Percentiles rank a stretch among this genome's conserved stretches.
Evolutionary conservation across 768 basidiomycete species (phyloP).

Genomic region (Russula vinacea): DNA sequence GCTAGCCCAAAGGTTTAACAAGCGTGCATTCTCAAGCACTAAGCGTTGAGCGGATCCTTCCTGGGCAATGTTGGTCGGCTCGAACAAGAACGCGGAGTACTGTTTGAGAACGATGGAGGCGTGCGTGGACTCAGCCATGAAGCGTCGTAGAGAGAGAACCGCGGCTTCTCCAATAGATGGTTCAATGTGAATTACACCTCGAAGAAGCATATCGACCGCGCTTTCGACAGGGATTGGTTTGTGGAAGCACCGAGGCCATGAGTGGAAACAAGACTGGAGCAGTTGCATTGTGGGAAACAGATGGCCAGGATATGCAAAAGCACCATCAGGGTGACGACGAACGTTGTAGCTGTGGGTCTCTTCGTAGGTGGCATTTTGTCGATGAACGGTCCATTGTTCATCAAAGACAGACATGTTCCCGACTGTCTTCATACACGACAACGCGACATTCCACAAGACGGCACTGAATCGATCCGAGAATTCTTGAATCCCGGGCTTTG

Average conservation of each 20-base stretch:
- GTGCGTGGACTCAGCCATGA: slow-evolving; percentile 59
- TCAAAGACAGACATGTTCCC: slow-evolving; percentile 82
- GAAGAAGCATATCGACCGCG: slow-evolving; percentile 73
- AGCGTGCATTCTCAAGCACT: slow-evolving; percentile 59
- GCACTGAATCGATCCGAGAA: slow-evolving; percentile 65
- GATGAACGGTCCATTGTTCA: slow-evolving; percentile 71
- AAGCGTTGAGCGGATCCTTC: slow-evolving; percentile 64
- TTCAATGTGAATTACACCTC: slow-evolving; percentile 83
- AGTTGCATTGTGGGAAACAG: slow-evolving; percentile 63
- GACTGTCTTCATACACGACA: slow-evolving; percentile 57
- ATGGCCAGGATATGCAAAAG: slow-evolving; percentile 63
- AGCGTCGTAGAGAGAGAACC: slow-evolving; percentile 61
- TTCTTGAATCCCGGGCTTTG: slow-evolving; percentile 66
- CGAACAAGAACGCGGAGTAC: slow-evolving; percentile 72
- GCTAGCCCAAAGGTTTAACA: slow-evolving; percentile 71
- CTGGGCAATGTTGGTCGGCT: slow-evolving; percentile 56
- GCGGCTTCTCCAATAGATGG: slow-evolving; percentile 70
- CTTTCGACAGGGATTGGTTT: slow-evolving; percentile 51
- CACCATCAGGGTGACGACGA: slow-evolving; percentile 62
- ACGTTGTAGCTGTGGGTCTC: slow-evolving; percentile 67
- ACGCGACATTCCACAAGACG: slow-evolving; percentile 55
- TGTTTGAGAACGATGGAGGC: slow-evolving; percentile 57
- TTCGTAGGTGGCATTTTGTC: slow-evolving; percentile 58
- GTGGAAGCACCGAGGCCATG: slow-evolving; percentile 80
- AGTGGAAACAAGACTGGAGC: slow-evolving; percentile 72